phyloP scores from a whole-genome alignment of 176 grass and related monocot genomes.

The Carex parvula region DNA sequence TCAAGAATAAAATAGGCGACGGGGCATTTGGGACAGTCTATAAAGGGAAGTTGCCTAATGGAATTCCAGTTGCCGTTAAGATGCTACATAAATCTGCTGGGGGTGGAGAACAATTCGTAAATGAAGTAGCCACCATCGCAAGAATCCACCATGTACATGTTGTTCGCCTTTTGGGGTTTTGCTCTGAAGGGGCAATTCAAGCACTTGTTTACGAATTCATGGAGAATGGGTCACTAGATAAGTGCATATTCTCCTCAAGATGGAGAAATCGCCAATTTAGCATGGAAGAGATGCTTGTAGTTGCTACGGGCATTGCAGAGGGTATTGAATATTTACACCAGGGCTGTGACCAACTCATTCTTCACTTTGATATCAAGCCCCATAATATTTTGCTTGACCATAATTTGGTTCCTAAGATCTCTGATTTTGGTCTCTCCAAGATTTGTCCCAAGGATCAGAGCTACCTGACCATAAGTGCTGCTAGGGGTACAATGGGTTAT shows the following conservation, averaged over 20 bases:
- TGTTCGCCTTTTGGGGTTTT: slow-evolving; percentile 28
- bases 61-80: too few species aligned
- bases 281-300: too few species aligned
- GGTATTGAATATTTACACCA: too few species aligned
- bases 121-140: slow-evolving; percentile 24
- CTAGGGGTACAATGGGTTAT: neutral
- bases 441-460: slow-evolving; percentile 16
- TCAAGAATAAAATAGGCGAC: slow-evolving; percentile 45
- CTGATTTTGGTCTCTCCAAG: slow-evolving; percentile 32
- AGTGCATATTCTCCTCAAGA: slow-evolving; percentile 1
- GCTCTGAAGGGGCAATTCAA: neutral
- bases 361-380: too few species aligned
- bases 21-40: slow-evolving; percentile 33
- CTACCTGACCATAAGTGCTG: neutral
- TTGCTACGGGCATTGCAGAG: too few species aligned
- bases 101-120: slow-evolving; percentile 17
- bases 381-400: too few species aligned
- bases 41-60: neutral
- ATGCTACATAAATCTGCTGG: neutral
- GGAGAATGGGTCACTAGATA: neutral
- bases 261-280: too few species aligned
- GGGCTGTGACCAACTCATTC: too few species aligned
- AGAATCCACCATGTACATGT: slow-evolving; percentile 30
- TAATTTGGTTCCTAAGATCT: slow-evolving; percentile 14
- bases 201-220: slow-evolving; percentile 26